These are phyloP conservation scores for Vigna angularis DNA, from an alignment of 306 rosid genomes.

Conservation along the genomic window DNA sequence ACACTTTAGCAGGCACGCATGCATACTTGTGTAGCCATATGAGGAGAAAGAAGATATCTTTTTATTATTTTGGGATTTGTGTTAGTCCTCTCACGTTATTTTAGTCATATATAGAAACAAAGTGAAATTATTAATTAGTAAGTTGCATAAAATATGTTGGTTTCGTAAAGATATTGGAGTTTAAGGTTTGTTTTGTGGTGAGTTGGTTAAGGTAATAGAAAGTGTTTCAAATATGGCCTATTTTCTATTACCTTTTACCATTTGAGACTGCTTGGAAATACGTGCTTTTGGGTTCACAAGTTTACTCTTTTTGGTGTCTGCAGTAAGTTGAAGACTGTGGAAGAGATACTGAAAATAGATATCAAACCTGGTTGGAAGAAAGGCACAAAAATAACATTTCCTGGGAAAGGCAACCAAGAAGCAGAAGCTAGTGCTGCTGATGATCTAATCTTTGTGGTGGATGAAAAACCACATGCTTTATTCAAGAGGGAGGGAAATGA, in stretches of 20 bases:
- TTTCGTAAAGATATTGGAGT: neutral
- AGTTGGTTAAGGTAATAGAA: constrained; percentile 16
- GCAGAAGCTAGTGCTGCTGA: constrained; percentile 55
- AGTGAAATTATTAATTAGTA: neutral
- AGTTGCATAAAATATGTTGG: constrained; percentile 1
- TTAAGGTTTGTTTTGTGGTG: constrained; percentile 4
- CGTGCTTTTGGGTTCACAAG: constrained; percentile 26
- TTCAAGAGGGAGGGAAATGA: constrained; percentile 75
- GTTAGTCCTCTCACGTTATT: constrained; percentile 3
- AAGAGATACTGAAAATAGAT: constrained; percentile 68
- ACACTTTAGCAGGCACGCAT: constrained; percentile 19
- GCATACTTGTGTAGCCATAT: constrained; percentile 4
- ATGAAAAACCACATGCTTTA: constrained; percentile 68
- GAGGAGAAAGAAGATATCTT: constrained; percentile 23
- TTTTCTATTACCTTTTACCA: neutral
- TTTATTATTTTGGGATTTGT: constrained; percentile 15
- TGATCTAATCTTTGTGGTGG: constrained; percentile 71
- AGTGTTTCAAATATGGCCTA: neutral
- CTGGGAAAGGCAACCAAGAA: constrained; percentile 78
- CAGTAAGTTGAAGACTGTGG: constrained; percentile 61
- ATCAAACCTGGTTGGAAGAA: constrained; percentile 87
- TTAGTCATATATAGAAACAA: neutral
- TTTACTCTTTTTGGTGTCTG: constrained; percentile 18
- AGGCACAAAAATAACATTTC: constrained; percentile 85
- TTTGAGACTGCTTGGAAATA: neutral